Evolutionary conservation across 164 flowering plant genomes (phyloP).

Genomic region (Magnolia officinalis): DNA sequence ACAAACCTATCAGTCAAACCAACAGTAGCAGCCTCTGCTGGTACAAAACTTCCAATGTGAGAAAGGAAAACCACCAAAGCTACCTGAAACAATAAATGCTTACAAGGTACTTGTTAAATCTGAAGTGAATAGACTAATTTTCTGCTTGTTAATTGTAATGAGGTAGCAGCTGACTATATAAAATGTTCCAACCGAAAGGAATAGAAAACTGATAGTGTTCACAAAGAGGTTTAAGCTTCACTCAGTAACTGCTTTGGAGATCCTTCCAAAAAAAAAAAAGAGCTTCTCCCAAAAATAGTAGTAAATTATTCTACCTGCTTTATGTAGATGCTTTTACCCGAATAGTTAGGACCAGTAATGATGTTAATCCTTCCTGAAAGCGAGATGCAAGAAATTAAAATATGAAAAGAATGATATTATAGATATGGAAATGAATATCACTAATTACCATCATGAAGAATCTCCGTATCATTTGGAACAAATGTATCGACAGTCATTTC

Average conservation of each 20-base stretch:
- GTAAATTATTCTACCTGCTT: constrained; percentile 62
- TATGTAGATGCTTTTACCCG: constrained; percentile 92
- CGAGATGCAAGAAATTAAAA: background rate
- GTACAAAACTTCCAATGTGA: constrained; percentile 96
- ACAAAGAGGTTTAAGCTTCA: too few relatives aligned
- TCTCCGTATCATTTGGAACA: constrained; percentile 88
- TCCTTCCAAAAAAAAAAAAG: background rate
- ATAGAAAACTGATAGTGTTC: background rate
- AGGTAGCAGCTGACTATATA: background rate
- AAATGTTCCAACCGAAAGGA: background rate
- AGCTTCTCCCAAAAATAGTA: background rate
- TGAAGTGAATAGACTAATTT: background rate
- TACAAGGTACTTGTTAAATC: background rate
- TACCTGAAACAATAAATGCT: constrained; percentile 50
- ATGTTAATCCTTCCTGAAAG: constrained; percentile 77
- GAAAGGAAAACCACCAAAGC: constrained; percentile 93
- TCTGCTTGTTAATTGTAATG: background rate
- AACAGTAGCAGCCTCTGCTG: constrained; percentile 93
- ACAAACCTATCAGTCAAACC: constrained; percentile 89
- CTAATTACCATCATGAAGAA: constrained; percentile 55
- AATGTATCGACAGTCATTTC: constrained; percentile 97
- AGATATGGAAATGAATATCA: background rate
- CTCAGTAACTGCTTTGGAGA: background rate
- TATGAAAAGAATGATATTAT: background rate
- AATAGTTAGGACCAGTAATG: constrained; percentile 96